Percentiles rank a stretch among this genome's conserved stretches.
These are phyloP conservation scores for Fusarium annulatum DNA, from an alignment of 2,329 filamentous ascomycete species.

Conservation along the genomic window DNA sequence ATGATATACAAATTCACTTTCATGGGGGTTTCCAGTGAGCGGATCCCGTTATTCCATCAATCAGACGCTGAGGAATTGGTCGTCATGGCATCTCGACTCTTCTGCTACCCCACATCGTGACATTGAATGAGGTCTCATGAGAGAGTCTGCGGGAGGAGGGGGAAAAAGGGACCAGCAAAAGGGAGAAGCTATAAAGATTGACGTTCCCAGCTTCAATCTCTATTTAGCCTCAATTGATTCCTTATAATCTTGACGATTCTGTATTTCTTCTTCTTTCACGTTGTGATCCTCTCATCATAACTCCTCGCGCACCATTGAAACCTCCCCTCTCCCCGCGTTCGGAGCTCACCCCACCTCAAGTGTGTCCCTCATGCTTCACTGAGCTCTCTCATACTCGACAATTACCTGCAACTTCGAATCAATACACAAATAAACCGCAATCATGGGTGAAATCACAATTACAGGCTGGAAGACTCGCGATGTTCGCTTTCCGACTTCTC, in stretches of 20 bases:
- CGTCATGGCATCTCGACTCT: conserved; percentile 34
- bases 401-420: not conserved
- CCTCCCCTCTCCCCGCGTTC: conserved; percentile 40
- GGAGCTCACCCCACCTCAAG: conserved; percentile 33
- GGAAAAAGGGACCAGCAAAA: not conserved
- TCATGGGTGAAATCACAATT: conserved; percentile 70
- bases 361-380: conserved; percentile 20
- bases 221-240: conserved; percentile 27
- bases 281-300: conserved; percentile 9
- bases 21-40: conserved; percentile 32
- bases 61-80: conserved; percentile 18
- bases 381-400: conserved; percentile 11
- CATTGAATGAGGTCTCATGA: conserved; percentile 33
- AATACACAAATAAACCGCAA: conserved; percentile 7
- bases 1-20: conserved; percentile 25
- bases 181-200: conserved; percentile 35
- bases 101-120: conserved; percentile 38
- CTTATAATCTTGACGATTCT: not conserved
- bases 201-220: conserved; percentile 5
- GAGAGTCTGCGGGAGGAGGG: not conserved
- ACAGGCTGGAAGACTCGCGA: conserved; percentile 78
- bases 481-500: conserved; percentile 87
- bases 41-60: conserved; percentile 41
- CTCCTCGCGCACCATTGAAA: not conserved
- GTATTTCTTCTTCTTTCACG: not conserved